Evolutionary conservation across 2,329 filamentous ascomycete species (phyloP).

Genomic region (Fusarium ambrosium): DNA sequence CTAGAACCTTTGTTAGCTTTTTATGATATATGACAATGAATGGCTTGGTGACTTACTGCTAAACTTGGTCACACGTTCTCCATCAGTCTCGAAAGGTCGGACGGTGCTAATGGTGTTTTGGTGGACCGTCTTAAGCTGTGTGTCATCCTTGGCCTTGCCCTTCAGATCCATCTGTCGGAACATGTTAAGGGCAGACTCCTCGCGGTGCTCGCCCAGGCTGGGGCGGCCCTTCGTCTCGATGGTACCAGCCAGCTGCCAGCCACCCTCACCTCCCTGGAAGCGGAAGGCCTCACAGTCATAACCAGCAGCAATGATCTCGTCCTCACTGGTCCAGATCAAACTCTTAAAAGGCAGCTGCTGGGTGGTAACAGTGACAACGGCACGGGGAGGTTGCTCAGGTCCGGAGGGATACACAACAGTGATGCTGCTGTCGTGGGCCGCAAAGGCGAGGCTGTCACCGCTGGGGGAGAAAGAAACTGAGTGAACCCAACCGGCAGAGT

Average conservation of each 20-base stretch:
- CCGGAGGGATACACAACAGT: conserved; percentile 95
- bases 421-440: conserved; percentile 94
- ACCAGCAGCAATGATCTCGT: conserved; percentile 94
- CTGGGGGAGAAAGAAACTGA: conserved; percentile 92
- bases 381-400: conserved; percentile 89
- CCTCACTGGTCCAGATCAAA: conserved; percentile 90
- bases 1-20: conserved; percentile 60
- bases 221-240: conserved; percentile 80
- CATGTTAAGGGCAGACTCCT: conserved; percentile 97
- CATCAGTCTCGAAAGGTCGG: conserved; percentile 78
- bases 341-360: conserved; percentile 94
- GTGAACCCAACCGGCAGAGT: conserved; percentile 97
- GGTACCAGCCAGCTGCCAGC: conserved; percentile 87
- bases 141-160: conserved; percentile 92
- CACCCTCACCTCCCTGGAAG: conserved; percentile 81
- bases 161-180: conserved; percentile 99
- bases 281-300: conserved; percentile 93
- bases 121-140: conserved; percentile 93
- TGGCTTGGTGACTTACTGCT: conserved; percentile 76
- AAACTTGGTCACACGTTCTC: conserved; percentile 79
- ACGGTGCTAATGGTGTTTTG: conserved; percentile 96
- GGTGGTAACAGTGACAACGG: conserved; percentile 91
- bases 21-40: neutral
- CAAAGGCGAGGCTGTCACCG: conserved; percentile 93
- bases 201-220: conserved; percentile 73